Evolutionary conservation across 495 filamentous ascomycete species (phyloP), one percentile per base, ranked within the genome.

Genomic region (Bacidia rubella): DNA sequence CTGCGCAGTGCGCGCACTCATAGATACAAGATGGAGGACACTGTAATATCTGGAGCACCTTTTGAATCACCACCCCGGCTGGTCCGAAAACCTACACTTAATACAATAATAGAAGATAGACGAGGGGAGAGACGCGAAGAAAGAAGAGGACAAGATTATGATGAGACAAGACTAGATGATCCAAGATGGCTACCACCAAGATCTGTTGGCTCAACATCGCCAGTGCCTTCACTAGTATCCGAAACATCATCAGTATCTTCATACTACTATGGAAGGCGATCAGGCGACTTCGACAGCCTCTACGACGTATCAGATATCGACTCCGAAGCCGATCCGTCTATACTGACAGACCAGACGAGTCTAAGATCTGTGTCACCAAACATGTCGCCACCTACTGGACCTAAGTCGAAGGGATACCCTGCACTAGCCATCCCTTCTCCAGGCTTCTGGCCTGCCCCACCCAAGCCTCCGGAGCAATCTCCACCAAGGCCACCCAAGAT

Each of bases 91-190:
- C 72, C 75, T 65, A 65, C 68, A 57, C 83, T 90, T 85, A 87
- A 90, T 86, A 83, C 85, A 55, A 87, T 90, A 81, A 82, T 85
- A 62, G 86, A 90, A 70, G 83, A 89, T 62, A 70, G 83, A 89
- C 62, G 74, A 73, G 47, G 71, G 68, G 58, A 74, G 74, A 55
- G 68, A 71, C 47, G 53, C 54, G 27, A 54, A 58, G 21, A 50
- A 55, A 44, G 57, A 56, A 32, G 52, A 58, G 27, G 26, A 25
- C 32, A 42, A 20, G 29, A 35, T 10, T 20, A 39, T 21, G 17
- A n/a, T 41, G 41, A 49, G 22, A 57, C 53, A 29, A 60, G 63
- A 23, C 42, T 48, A 25, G 35, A 56, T 4, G 51, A 55, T 54
- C 66, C 71, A 24, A 68, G 72, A 58, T 69, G 73, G 48, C 64